Percentiles rank a stretch among this genome's conserved stretches.
Evolutionary conservation across 1,139 yeast genomes (phyloP).

Genomic region (Suhomyces chickasaworum): DNA sequence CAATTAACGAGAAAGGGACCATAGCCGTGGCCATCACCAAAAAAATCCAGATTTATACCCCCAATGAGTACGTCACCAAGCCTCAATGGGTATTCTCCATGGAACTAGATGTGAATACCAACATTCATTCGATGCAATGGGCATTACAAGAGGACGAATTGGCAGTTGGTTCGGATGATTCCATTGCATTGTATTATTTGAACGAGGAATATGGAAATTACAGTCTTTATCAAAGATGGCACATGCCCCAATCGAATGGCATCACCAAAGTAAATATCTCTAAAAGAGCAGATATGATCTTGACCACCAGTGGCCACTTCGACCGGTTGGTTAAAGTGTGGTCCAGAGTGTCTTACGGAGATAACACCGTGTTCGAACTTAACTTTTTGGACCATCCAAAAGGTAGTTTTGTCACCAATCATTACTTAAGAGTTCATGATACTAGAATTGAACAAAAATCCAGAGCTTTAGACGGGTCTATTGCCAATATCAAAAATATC

Average conservation of each 20-base stretch:
- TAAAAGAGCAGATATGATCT: slow-evolving; percentile 65
- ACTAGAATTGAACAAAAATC: background rate
- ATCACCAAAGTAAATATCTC: slow-evolving; percentile 58
- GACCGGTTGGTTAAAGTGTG: slow-evolving; percentile 77
- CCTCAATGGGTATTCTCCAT: slow-evolving; percentile 50
- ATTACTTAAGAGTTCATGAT: slow-evolving; percentile 21
- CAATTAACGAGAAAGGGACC: slow-evolving; percentile 62
- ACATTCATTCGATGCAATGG: slow-evolving; percentile 65
- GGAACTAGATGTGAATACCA: slow-evolving; percentile 25
- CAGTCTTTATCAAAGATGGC: slow-evolving; percentile 52
- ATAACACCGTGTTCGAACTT: slow-evolving; percentile 69
- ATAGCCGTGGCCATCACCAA: slow-evolving; percentile 48
- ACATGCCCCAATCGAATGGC: slow-evolving; percentile 55
- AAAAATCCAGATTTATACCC: slow-evolving; percentile 42
- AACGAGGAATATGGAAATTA: slow-evolving; percentile 44
- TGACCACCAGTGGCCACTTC: slow-evolving; percentile 56
- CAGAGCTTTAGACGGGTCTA: slow-evolving; percentile 27
- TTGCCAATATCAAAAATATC: slow-evolving; percentile 44
- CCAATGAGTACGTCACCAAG: slow-evolving; percentile 45
- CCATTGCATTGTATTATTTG: slow-evolving; percentile 56
- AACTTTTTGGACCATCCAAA: slow-evolving; percentile 65
- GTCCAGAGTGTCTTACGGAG: slow-evolving; percentile 75
- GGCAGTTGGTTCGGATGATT: slow-evolving; percentile 56
- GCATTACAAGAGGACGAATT: slow-evolving; percentile 60
- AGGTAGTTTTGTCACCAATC: slow-evolving; percentile 49